Base-by-base conservation (phyloP, 306 rosid genomes). In the Quercus aquifolioides region DNA sequence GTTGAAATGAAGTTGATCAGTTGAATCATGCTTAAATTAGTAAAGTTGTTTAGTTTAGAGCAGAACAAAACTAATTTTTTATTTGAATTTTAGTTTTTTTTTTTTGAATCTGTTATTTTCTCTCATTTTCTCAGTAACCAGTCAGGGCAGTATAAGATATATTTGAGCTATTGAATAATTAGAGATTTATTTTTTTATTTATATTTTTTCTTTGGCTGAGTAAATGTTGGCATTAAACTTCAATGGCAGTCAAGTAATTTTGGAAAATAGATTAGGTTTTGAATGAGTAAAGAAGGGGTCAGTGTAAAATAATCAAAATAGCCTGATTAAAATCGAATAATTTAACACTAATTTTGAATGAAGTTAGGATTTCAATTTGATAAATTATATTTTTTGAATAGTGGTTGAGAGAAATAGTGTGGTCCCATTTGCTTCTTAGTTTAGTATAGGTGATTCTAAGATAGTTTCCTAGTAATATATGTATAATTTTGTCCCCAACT, bases 201-300 rank as follows among this genome's bases (percentile, higher is more conserved):
- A 64, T 30, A 3, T 5, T 9, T 65, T 38, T 15, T 23, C 46
- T 8, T 41, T 41, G 46, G 33, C 67, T 1, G 58, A 33, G 80
- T 69, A 11, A 69, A 60, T 69, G 80, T 65, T 15, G 52, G 62
- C 63, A 13, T 25, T 5, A 18, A 12, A 10, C 52, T 49, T 5
- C 43, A 52, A 41, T 43, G 64, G 71, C 46, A 59, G 52, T 58
- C 59, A 52, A 20, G 74, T 55, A 63, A 73, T 31, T 81, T 54
- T 46, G 11, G 55, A 0, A 59, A 3, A 5, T 23, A 18, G 15
- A 14, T 17, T 78, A 21, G 10, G 67, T 55, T n/a, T 74, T 30
- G 83, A 81, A 69, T 71, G 15, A 78, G 60, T 78, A 71, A 78
- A 35, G 21, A 33, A 5, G 1, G 35, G 54, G 15, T 46, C 13